A percentile compares a stretch with the other conserved stretches of the same genome.
Evolutionary conservation across 495 filamentous ascomycete genomes (phyloP).

Genomic region (Podospora appendiculata): DNA sequence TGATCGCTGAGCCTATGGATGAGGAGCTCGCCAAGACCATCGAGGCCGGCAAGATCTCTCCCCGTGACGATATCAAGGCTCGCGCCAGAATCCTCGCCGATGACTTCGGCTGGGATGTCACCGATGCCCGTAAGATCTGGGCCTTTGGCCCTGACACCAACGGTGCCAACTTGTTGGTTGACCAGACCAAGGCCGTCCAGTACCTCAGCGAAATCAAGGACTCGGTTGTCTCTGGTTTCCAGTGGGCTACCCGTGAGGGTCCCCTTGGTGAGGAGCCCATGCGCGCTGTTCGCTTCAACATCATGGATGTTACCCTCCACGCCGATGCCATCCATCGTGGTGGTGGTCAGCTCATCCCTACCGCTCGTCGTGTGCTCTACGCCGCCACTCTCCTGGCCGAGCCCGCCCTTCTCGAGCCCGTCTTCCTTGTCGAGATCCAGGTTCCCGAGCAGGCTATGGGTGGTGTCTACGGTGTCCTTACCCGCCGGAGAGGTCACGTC

Average conservation of each 20-base stretch:
- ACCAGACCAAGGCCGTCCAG: constrained; percentile 99
- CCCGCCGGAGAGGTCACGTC: constrained; percentile 96
- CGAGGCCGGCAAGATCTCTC: constrained; percentile 82
- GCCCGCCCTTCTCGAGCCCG: constrained; percentile 85
- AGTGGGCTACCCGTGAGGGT: constrained; percentile 98
- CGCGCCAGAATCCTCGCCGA: constrained; percentile 95
- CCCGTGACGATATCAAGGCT: constrained; percentile 98
- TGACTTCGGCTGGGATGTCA: constrained; percentile 98
- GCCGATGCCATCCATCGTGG: constrained; percentile 99
- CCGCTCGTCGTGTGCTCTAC: constrained; percentile 94
- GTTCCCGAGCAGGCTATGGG: constrained; percentile 98
- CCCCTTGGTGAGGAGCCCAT: constrained; percentile 97
- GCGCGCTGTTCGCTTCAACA: constrained; percentile 94
- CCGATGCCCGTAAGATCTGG: constrained; percentile 99
- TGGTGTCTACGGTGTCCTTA: constrained; percentile 99
- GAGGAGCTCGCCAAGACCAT: constrained; percentile 91
- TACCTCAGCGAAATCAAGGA: constrained; percentile 99
- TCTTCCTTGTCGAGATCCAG: constrained; percentile 99
- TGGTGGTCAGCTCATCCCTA: constrained; percentile 98
- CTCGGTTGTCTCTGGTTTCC: constrained; percentile 98
- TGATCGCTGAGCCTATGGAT: constrained; percentile 77
- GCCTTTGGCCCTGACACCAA: constrained; percentile 97
- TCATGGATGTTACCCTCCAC: constrained; percentile 98
- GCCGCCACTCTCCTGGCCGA: constrained; percentile 86
- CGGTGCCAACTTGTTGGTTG: constrained; percentile 96